Evolutionary conservation across 148 eudicot genomes (phyloP).

Genomic region (Nyssa sinensis): DNA sequence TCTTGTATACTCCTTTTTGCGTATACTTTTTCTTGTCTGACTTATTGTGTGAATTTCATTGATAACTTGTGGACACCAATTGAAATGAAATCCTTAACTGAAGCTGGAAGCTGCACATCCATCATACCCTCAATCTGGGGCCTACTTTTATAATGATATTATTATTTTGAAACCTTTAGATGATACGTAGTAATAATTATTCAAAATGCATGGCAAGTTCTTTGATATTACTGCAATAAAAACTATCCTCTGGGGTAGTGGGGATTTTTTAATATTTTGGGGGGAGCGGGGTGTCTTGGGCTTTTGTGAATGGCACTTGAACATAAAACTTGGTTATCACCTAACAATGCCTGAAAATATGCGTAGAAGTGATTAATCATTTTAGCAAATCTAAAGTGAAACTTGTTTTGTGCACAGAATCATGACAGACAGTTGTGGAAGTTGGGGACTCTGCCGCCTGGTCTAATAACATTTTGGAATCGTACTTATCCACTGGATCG

Average conservation of each 20-base stretch:
- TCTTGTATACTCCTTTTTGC: background rate
- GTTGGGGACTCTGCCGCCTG: constrained; percentile 88
- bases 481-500: constrained; percentile 59
- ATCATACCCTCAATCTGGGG: no score
- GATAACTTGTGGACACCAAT: background rate
- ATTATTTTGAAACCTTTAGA: no score
- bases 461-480: constrained; percentile 73
- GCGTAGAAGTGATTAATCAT: background rate
- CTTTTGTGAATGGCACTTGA: no score
- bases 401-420: constrained; percentile 47
- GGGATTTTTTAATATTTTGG: no score
- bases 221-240: background rate
- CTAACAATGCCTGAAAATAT: constrained; percentile 2
- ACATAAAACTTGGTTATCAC: no score
- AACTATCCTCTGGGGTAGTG: background rate
- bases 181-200: no score
- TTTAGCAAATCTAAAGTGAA: constrained; percentile 1
- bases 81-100: background rate
- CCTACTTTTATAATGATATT: no score
- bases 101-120: background rate
- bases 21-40: background rate
- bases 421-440: constrained; percentile 79
- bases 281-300: no score
- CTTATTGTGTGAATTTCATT: background rate
- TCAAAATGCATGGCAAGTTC: background rate